Evolutionary conservation across 2,329 filamentous ascomycete genomes (phyloP).

Genomic region (Apiospora koreana): DNA sequence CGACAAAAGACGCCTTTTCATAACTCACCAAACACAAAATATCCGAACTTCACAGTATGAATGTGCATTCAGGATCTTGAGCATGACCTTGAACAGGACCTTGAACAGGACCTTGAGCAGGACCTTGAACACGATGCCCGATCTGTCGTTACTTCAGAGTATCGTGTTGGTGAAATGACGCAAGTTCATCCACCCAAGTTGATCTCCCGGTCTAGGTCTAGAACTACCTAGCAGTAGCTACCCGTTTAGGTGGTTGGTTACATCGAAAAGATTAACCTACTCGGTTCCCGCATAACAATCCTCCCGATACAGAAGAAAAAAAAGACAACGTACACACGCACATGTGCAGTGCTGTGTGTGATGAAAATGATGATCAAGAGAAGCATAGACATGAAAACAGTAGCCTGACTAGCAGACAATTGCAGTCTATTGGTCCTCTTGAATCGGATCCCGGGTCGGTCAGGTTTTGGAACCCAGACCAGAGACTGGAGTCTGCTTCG

Average conservation of each 20-base stretch:
- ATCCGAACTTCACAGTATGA: no score
- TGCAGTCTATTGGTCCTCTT: not conserved
- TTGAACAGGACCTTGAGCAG: no score
- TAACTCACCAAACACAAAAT: no score
- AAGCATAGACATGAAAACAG: not conserved
- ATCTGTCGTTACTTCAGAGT: not conserved
- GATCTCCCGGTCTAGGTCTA: not conserved
- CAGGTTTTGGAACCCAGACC: not conserved
- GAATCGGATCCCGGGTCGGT: not conserved
- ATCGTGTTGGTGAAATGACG: not conserved
- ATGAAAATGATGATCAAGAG: no score
- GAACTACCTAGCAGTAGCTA: not conserved
- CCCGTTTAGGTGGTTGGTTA: not conserved
- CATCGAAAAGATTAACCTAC: not conserved
- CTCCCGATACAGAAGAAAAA: no score
- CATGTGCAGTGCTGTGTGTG: no score
- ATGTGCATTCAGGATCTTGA: no score
- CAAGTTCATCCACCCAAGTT: not conserved
- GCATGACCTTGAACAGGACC: no score
- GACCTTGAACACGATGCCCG: not conserved
- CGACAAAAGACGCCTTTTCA: no score
- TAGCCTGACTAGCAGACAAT: not conserved
- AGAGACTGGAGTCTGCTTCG: conserved; percentile 1
- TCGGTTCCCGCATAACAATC: not conserved
- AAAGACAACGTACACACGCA: no score